phyloP scores from a whole-genome alignment of 768 basidiomycete species.

The Zangia roseola region DNA sequence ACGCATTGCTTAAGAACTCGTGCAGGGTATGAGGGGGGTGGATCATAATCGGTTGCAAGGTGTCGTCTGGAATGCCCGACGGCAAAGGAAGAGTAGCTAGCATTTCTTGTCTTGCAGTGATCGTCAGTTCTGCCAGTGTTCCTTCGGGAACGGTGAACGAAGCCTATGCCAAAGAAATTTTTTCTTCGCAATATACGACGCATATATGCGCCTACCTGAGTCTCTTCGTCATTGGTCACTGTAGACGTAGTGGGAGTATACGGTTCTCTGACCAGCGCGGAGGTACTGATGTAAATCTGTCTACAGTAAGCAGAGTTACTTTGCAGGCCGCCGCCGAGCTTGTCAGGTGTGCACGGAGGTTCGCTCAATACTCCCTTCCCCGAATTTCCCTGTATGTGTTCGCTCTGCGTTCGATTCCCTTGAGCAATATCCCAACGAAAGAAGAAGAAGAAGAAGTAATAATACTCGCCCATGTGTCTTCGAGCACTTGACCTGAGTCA shows the following conservation, averaged over 20 bases:
- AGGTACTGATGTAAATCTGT: slow-evolving; percentile 12
- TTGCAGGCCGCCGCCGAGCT: slow-evolving; percentile 19
- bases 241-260: not conserved
- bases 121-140: slow-evolving; percentile 37
- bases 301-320: slow-evolving; percentile 28
- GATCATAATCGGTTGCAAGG: slow-evolving; percentile 66
- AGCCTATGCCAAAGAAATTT: slow-evolving; percentile 1
- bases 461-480: slow-evolving; percentile 6
- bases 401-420: not conserved
- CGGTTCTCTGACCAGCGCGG: slow-evolving; percentile 4
- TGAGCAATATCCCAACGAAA: not conserved
- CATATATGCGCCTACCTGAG: slow-evolving; percentile 24
- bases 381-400: not conserved
- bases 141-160: not conserved
- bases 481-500: not conserved
- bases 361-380: not conserved
- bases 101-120: slow-evolving; percentile 53
- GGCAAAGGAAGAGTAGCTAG: slow-evolving; percentile 66
- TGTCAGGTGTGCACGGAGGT: slow-evolving; percentile 21
- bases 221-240: not conserved
- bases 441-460: not conserved
- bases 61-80: slow-evolving; percentile 58
- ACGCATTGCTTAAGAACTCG: slow-evolving; percentile 61
- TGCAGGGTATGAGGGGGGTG: slow-evolving; percentile 63
- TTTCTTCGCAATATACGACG: not conserved